Percentiles rank a stretch among this genome's conserved stretches.
phyloP scores from a whole-genome alignment of 371 early-diverging fungal species.

The Nosema muscidifuracis region DNA sequence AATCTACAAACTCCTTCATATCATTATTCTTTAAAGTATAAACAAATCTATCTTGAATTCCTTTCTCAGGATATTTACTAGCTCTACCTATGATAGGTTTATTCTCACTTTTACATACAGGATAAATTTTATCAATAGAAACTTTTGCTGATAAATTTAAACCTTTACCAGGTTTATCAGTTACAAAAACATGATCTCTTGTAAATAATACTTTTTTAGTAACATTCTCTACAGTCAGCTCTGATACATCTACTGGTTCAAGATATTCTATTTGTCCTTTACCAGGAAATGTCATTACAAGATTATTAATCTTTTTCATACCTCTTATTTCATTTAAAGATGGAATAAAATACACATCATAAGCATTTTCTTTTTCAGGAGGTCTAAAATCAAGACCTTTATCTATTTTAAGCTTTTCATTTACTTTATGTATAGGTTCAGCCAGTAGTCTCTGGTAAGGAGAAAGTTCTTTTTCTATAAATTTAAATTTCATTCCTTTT shows the following conservation, averaged over 20 bases:
- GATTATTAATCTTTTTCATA: constrained; percentile 25
- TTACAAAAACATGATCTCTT: constrained; percentile 21
- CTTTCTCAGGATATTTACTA: constrained; percentile 33
- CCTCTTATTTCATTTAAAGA: constrained; percentile 23
- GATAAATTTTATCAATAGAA: constrained; percentile 36
- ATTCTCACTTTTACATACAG: constrained; percentile 9
- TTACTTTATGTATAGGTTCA: constrained; percentile 13
- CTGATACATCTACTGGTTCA: constrained; percentile 35
- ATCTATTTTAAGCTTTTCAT: background rate
- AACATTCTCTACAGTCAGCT: constrained; percentile 21
- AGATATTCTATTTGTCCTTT: constrained; percentile 51
- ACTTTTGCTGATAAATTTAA: constrained; percentile 48
- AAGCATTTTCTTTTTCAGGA: constrained; percentile 5
- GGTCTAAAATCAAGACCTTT: constrained; percentile 18
- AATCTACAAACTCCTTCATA: constrained; percentile 50
- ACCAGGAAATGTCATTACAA: constrained; percentile 36
- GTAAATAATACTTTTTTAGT: constrained; percentile 31
- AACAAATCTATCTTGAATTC: constrained; percentile 50
- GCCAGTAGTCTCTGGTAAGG: constrained; percentile 24
- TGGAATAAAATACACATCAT: constrained; percentile 43
- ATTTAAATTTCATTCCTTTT: constrained; percentile 41
- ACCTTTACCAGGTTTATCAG: constrained; percentile 40
- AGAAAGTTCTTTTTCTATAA: constrained; percentile 22
- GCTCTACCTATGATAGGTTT: constrained; percentile 19
- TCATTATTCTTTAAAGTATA: constrained; percentile 50